Evolutionary conservation across 768 basidiomycete genomes (phyloP).

Genomic region (Sistotremastrum niveocremeum): DNA sequence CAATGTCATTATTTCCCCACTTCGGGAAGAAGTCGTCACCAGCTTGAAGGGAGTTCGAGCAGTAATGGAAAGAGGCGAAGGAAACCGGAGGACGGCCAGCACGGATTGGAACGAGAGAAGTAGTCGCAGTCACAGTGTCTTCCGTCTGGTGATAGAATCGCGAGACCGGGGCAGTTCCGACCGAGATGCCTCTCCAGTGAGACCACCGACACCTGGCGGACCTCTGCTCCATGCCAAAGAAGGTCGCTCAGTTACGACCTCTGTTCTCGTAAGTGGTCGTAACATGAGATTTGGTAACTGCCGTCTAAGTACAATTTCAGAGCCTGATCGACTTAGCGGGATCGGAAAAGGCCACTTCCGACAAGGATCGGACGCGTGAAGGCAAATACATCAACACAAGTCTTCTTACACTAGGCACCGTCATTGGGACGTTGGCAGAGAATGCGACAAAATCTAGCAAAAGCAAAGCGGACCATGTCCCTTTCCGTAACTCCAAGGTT

Average conservation of each 20-base stretch:
- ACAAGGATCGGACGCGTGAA: conserved; percentile 91
- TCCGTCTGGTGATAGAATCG: conserved; percentile 85
- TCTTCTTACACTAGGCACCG: conserved; percentile 81
- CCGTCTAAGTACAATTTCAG: conserved; percentile 22
- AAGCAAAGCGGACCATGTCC: conserved; percentile 78
- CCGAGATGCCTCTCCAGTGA: conserved; percentile 36
- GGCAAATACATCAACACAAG: conserved; percentile 97
- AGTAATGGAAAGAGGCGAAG: conserved; percentile 75
- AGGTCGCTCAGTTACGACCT: conserved; percentile 67
- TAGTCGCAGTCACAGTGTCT: conserved; percentile 89
- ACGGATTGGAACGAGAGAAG: conserved; percentile 99
- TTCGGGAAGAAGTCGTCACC: conserved; percentile 90
- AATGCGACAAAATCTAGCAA: conserved; percentile 44
- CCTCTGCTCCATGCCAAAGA: conserved; percentile 63
- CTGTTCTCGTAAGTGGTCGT: conserved; percentile 42
- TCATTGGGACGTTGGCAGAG: conserved; percentile 85
- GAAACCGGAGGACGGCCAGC: conserved; percentile 76
- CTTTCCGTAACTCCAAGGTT: conserved; percentile 81
- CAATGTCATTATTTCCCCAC: conserved; percentile 55
- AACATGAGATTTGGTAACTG: conserved; percentile 1
- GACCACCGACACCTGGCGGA: conserved; percentile 41
- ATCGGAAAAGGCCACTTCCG: conserved; percentile 89
- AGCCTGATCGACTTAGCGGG: conserved; percentile 94
- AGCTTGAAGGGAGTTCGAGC: conserved; percentile 76
- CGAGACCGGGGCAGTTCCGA: conserved; percentile 39